These are phyloP conservation scores for Neurospora sp. DNA, from an alignment of 495 filamentous ascomycete genomes.

Conservation along the genomic window DNA sequence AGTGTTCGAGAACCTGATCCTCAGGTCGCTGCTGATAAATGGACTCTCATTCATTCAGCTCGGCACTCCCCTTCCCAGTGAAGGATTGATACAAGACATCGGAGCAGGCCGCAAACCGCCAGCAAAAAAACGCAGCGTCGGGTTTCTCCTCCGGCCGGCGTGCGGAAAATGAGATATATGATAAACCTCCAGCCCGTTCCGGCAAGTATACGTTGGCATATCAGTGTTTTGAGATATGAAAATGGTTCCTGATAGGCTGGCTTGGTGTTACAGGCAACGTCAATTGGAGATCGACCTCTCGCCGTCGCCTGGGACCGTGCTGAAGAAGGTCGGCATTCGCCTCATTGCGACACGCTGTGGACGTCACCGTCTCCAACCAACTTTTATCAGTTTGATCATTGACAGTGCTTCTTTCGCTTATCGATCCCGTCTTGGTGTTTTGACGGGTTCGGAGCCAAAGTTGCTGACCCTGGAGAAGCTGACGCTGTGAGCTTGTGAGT, in stretches of 20 bases:
- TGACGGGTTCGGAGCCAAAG: not conserved
- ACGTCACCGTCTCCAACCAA: not conserved
- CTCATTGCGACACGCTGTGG: not conserved
- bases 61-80: not conserved
- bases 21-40: not conserved
- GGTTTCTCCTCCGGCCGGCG: not conserved
- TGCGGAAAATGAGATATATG: not conserved
- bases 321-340: not conserved
- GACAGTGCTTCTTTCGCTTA: not conserved
- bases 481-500: not conserved
- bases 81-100: not conserved
- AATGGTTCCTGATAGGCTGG: not conserved
- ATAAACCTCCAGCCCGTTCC: not conserved
- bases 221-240: not conserved
- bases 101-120: not conserved
- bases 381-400: not conserved
- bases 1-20: not conserved
- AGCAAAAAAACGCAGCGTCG: not conserved
- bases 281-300: not conserved
- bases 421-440: not conserved
- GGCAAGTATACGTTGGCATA: not conserved
- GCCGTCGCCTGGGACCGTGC: not conserved
- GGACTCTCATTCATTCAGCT: not conserved
- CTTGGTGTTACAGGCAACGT: not conserved
- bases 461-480: not conserved